Base-by-base conservation (phyloP, 192 early-diverging fungal genomes). In the Phlyctochytrium bullatum region DNA sequence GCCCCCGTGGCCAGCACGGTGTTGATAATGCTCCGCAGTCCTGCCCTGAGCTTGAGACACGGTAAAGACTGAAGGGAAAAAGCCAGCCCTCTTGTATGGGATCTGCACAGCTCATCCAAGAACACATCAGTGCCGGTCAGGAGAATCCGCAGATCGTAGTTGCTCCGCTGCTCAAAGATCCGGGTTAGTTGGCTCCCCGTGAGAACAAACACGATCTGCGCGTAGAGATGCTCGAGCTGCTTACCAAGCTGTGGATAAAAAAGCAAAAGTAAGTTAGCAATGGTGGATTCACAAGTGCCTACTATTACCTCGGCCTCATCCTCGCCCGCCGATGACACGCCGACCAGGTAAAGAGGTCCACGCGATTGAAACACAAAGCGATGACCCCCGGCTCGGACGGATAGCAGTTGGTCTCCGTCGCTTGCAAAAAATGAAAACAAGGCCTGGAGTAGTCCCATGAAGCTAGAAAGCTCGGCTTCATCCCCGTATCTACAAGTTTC, bases 361-460 rank as follows among this genome's bases (percentile, higher is more conserved):
- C 84, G 87, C 3, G 89, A 72, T 47, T 88, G 79, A 67, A 98
- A 97, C 17, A 96, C 93, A 71, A 96, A 87, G 31, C 77, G 85
- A 68, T 93, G 89, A 23, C 71, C 71, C 0, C 90, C 91, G 0
- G 91, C 84, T 56, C 84, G 81, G 4, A 91, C 81, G 23, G 81
- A 88, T 36, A 87, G 73, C 27, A 95, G 74, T 0, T 84, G 73
- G 71, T 98, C 96, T 64, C 92, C 89, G 59, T 90, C 88, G 61
- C 88, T 87, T 47, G 79, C 76, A 80, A 93, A 93, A 68, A 93
- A 91, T 20, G 92, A 88, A 35, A 95, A 81, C 28, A 97, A 86
- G 0, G 94, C 92, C 60, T 96, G 95, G 23, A 94, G 85, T 1
- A 96, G 83, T 35, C 93, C 94, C 89, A 93, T 95, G 47, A 93